Conservation (phyloP, 2,329 filamentous ascomycete genomes). For the Zymoseptoria brevis region DNA sequence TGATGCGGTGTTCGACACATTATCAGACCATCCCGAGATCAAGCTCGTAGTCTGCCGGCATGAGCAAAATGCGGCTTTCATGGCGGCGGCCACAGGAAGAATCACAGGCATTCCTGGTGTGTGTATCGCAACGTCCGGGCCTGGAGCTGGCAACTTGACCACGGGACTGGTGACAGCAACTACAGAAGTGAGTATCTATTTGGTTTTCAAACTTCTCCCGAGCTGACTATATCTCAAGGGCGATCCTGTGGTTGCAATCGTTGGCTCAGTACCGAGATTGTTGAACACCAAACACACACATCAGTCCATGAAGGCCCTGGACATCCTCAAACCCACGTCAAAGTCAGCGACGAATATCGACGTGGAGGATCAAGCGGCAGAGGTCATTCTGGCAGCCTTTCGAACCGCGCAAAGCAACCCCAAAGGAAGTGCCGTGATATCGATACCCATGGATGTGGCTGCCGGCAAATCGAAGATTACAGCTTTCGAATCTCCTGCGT, state of each 20-base stretch:
- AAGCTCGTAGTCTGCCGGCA: conserved; percentile 42
- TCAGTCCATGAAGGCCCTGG: conserved; percentile 39
- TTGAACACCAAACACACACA: conserved; percentile 42
- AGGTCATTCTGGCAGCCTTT: conserved; percentile 42
- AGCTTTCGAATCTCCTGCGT: conserved; percentile 34
- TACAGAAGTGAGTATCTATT: conserved; percentile 29
- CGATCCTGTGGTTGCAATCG: conserved; percentile 42
- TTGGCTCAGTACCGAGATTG: conserved; percentile 40
- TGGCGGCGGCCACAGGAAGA: conserved; percentile 41
- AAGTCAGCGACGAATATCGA: conserved; percentile 38
- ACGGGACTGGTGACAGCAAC: conserved; percentile 43
- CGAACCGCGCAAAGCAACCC: conserved; percentile 35
- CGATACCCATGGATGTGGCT: conserved; percentile 41
- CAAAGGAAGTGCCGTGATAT: conserved; percentile 38
- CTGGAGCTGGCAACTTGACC: conserved; percentile 41
- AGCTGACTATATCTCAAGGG: conserved; percentile 16
- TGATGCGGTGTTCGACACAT: conserved; percentile 42
- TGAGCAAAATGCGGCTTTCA: conserved; percentile 46
- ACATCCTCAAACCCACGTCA: conserved; percentile 38
- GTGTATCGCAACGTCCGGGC: conserved; percentile 42
- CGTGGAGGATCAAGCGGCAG: conserved; percentile 42
- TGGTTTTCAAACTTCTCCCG: too few species aligned
- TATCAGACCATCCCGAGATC: conserved; percentile 42
- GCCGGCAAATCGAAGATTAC: conserved; percentile 32
- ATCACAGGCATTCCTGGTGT: conserved; percentile 42